A percentile compares a stretch with the other conserved stretches of the same genome.
These are phyloP conservation scores for Darksidea phi DNA, from an alignment of 495 filamentous ascomycete species.

Conservation along the genomic window DNA sequence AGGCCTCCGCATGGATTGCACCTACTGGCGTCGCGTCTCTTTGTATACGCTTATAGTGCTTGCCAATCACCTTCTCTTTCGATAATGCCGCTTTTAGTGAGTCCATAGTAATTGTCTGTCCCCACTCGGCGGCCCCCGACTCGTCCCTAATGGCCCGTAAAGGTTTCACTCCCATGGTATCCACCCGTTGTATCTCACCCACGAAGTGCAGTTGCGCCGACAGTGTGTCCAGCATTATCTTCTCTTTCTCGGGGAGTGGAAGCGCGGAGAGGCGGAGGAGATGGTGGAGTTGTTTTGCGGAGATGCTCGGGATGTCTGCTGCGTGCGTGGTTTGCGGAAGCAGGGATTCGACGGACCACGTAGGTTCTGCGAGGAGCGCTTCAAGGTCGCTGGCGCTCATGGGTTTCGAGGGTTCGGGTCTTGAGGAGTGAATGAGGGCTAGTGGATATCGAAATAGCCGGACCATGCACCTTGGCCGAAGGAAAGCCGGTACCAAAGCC, in stretches of 20 bases:
- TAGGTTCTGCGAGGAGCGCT: slow-evolving; percentile 65
- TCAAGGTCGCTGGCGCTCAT: slow-evolving; percentile 44
- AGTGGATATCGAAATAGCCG: too few species aligned
- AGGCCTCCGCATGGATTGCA: slow-evolving; percentile 52
- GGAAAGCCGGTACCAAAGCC: not conserved
- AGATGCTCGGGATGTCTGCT: slow-evolving; percentile 44
- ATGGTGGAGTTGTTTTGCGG: slow-evolving; percentile 66
- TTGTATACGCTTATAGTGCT: slow-evolving; percentile 46
- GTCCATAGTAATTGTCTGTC: slow-evolving; percentile 55
- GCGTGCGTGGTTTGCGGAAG: slow-evolving; percentile 53
- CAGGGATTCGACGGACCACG: slow-evolving; percentile 82
- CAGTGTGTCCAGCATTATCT: slow-evolving; percentile 67
- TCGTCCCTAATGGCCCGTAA: slow-evolving; percentile 81
- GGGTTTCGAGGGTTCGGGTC: not conserved
- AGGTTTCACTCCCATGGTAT: slow-evolving; percentile 69
- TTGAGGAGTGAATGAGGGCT: not conserved
- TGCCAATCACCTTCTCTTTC: slow-evolving; percentile 56
- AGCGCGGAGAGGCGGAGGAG: slow-evolving; percentile 89
- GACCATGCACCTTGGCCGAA: not conserved
- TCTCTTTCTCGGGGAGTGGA: slow-evolving; percentile 64
- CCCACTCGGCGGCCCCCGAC: slow-evolving; percentile 54
- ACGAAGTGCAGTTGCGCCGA: slow-evolving; percentile 88
- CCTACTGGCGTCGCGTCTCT: slow-evolving; percentile 38
- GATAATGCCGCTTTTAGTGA: slow-evolving; percentile 53
- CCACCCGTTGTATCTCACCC: slow-evolving; percentile 72